Evolutionary conservation across 768 basidiomycete genomes (phyloP).

Genomic region (Crucibulum laeve): DNA sequence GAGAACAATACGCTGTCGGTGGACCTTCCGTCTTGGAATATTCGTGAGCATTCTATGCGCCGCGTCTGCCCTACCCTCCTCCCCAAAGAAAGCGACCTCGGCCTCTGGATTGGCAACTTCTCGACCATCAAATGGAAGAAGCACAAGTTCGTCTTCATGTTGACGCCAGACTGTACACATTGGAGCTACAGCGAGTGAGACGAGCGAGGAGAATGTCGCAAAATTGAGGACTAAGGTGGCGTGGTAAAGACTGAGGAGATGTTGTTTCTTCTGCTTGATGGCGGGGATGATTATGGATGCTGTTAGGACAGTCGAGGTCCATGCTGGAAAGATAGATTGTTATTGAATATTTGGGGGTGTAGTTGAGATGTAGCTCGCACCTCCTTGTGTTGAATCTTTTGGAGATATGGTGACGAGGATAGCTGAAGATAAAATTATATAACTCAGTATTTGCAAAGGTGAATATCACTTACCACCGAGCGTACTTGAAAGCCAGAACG

Average conservation of each 20-base stretch:
- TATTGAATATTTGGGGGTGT: neutral
- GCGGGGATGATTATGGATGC: conserved; percentile 12
- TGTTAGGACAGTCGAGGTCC: conserved; percentile 11
- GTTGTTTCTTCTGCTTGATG: conserved; percentile 10
- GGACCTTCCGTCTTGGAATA: conserved; percentile 8
- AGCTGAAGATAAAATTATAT: conserved; percentile 3
- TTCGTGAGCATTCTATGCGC: conserved; percentile 3
- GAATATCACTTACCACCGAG: conserved; percentile 7
- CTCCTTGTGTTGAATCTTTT: conserved; percentile 11
- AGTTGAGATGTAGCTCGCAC: neutral
- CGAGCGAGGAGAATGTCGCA: conserved; percentile 12
- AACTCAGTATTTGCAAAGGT: neutral
- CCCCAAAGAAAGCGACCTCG: conserved; percentile 1
- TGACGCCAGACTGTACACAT: conserved; percentile 13
- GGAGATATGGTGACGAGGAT: conserved; percentile 9
- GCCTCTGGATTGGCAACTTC: neutral
- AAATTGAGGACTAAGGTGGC: conserved; percentile 14
- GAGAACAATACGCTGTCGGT: conserved; percentile 11
- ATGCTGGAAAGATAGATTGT: conserved; percentile 5
- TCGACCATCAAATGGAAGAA: neutral
- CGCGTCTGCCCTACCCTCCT: conserved; percentile 3
- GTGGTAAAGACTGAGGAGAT: conserved; percentile 11
- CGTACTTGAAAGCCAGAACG: conserved; percentile 13
- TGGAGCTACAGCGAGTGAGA: conserved; percentile 14
- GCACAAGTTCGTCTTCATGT: conserved; percentile 5